A percentile compares a stretch with the other conserved stretches of the same genome.
Conservation (phyloP, 1,284 basidiomycete species). For the Melampsora larici-populina region DNA sequence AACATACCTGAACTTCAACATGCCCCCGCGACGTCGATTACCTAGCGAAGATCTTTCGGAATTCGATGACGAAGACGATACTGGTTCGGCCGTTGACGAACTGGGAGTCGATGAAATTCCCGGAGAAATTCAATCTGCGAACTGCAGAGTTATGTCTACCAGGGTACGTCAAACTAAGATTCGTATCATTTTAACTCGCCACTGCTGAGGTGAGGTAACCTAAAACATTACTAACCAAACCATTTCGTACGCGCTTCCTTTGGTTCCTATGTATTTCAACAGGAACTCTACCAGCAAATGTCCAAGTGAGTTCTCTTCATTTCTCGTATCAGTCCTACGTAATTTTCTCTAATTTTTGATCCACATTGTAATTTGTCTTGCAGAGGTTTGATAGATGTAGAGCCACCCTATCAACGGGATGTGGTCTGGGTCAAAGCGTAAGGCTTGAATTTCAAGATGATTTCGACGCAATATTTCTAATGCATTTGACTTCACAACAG, state of each 20-base stretch:
- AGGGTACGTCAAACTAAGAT: neutral
- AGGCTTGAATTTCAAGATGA: neutral
- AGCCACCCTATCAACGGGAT: conserved; percentile 42
- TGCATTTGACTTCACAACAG: neutral
- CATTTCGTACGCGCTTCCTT: neutral
- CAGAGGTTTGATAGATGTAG: conserved; percentile 24
- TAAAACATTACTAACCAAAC: neutral
- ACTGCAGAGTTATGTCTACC: conserved; percentile 35
- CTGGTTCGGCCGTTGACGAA: conserved; percentile 6
- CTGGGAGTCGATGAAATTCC: conserved; percentile 12
- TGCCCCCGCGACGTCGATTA: neutral
- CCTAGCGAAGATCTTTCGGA: conserved; percentile 2
- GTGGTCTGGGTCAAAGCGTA: conserved; percentile 39
- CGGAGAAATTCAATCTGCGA: conserved; percentile 36
- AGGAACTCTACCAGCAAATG: conserved; percentile 41
- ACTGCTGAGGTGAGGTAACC: neutral
- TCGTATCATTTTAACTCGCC: neutral
- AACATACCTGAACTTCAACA: neutral
- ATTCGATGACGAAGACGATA: neutral
- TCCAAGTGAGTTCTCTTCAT: neutral
- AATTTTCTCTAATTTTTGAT: neutral
- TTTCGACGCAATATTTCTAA: neutral
- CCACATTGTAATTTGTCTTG: neutral
- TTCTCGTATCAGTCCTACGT: neutral
- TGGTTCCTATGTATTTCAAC: neutral